phyloP scores from a whole-genome alignment of 176 grass and related monocot genomes.

The Phragmites australis region DNA sequence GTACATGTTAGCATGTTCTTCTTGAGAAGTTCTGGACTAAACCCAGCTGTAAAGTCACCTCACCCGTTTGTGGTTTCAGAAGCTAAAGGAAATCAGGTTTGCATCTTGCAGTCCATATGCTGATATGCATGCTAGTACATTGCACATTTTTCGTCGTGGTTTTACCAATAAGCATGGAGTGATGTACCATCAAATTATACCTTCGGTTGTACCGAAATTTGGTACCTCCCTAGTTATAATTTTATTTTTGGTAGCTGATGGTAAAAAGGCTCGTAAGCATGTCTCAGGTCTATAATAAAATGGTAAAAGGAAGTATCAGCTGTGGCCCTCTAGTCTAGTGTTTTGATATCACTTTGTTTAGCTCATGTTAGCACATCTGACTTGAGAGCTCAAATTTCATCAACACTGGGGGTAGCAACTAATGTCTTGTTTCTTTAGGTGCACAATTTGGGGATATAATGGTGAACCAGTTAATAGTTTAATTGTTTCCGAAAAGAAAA shows the following conservation, averaged over 20 bases:
- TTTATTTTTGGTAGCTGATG: no score
- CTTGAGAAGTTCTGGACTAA: background rate
- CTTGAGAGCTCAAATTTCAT: background rate
- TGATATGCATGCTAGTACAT: background rate
- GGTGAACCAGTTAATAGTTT: background rate
- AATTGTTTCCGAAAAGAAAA: background rate
- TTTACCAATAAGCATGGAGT: background rate
- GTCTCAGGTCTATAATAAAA: no score
- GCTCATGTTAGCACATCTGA: background rate
- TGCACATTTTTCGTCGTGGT: background rate
- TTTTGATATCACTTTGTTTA: background rate
- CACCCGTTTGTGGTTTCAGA: slow-evolving; percentile 1
- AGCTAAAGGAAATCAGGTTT: slow-evolving; percentile 12
- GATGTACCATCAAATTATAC: no score
- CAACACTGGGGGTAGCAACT: background rate
- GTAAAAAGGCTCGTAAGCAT: no score
- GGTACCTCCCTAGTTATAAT: no score
- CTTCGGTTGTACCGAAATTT: no score
- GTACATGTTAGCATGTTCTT: slow-evolving; percentile 5
- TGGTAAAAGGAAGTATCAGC: no score
- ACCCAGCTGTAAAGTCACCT: slow-evolving; percentile 20
- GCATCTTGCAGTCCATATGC: slow-evolving; percentile 2
- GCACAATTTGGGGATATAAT: background rate
- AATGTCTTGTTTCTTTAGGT: background rate
- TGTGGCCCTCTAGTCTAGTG: background rate